Percentiles rank a stretch among this genome's conserved stretches.
phyloP scores from a whole-genome alignment of 169 alveolate genomes.

The Fabrea salina region DNA sequence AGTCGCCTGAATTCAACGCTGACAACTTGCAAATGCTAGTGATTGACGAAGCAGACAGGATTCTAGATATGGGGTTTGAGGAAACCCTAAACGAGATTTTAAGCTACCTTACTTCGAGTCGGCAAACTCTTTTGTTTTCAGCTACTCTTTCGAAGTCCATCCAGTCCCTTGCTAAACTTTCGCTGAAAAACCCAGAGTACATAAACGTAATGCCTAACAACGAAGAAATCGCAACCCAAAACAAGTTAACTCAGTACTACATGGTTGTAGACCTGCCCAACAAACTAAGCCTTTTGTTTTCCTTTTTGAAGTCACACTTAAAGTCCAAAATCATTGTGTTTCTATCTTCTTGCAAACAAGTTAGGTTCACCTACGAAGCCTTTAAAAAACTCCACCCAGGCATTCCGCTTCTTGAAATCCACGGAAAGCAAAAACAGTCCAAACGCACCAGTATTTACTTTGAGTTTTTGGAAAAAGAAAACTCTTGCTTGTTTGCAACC shows the following conservation, averaged over 20 bases:
- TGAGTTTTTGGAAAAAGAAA: constrained; percentile 62
- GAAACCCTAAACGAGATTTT: constrained; percentile 83
- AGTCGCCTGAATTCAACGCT: constrained; percentile 87
- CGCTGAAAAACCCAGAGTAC: constrained; percentile 52
- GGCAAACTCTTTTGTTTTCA: constrained; percentile 89
- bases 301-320: constrained; percentile 89
- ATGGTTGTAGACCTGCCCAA: constrained; percentile 84
- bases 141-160: constrained; percentile 86
- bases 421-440: constrained; percentile 89
- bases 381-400: constrained; percentile 88
- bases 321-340: constrained; percentile 87
- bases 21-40: constrained; percentile 77
- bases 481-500: constrained; percentile 87
- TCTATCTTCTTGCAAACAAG: constrained; percentile 92
- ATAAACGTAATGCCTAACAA: constrained; percentile 43
- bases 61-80: constrained; percentile 89
- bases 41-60: constrained; percentile 84
- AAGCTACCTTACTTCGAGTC: constrained; percentile 77
- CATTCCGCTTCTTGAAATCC: constrained; percentile 84
- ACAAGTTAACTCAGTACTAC: constrained; percentile 84
- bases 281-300: constrained; percentile 88
- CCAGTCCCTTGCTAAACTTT: constrained; percentile 53
- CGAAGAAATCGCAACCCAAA: constrained; percentile 64
- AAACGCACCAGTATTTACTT: constrained; percentile 71
- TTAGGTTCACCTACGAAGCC: constrained; percentile 89